phyloP scores from a whole-genome alignment of 2,329 filamentous ascomycete genomes.

The Dactylellina drechsleri region DNA sequence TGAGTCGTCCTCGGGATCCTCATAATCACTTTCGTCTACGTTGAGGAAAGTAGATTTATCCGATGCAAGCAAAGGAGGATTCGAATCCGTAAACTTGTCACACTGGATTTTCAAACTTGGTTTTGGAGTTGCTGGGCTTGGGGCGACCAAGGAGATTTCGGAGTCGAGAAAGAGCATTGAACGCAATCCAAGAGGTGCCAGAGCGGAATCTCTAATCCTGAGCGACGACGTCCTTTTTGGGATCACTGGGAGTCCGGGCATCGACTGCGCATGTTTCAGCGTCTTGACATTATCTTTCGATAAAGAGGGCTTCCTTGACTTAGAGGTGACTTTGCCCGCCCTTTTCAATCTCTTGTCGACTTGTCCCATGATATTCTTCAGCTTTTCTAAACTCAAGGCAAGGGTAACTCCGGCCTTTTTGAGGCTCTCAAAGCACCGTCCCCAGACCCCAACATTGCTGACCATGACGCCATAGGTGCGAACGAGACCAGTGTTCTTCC shows the following conservation, averaged over 20 bases:
- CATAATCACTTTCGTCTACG: constrained; percentile 47
- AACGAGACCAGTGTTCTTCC: constrained; percentile 71
- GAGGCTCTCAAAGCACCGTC: constrained; percentile 79
- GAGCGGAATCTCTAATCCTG: constrained; percentile 43
- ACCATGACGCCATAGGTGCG: constrained; percentile 90
- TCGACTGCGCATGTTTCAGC: constrained; percentile 47
- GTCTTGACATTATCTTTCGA: constrained; percentile 16
- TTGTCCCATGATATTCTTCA: constrained; percentile 81
- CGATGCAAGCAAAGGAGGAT: constrained; percentile 1
- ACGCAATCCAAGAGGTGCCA: constrained; percentile 51
- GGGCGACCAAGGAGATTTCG: constrained; percentile 25
- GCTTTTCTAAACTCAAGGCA: constrained; percentile 74
- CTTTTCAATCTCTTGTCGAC: constrained; percentile 86
- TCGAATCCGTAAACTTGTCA: constrained; percentile 25
- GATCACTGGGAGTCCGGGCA: constrained; percentile 45
- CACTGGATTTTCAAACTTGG: constrained; percentile 29
- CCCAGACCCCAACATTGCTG: constrained; percentile 91
- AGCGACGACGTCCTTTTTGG: constrained; percentile 53
- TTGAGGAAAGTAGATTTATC: constrained; percentile 42
- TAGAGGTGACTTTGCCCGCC: constrained; percentile 68
- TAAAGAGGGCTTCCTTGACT: constrained; percentile 25
- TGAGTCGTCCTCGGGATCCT: constrained; percentile 41
- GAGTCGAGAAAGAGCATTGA: constrained; percentile 42
- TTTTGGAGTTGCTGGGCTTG: constrained; percentile 14
- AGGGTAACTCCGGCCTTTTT: constrained; percentile 77